Evolutionary conservation across 106 monocot genomes (phyloP).

Genomic region (Allium sativum): DNA sequence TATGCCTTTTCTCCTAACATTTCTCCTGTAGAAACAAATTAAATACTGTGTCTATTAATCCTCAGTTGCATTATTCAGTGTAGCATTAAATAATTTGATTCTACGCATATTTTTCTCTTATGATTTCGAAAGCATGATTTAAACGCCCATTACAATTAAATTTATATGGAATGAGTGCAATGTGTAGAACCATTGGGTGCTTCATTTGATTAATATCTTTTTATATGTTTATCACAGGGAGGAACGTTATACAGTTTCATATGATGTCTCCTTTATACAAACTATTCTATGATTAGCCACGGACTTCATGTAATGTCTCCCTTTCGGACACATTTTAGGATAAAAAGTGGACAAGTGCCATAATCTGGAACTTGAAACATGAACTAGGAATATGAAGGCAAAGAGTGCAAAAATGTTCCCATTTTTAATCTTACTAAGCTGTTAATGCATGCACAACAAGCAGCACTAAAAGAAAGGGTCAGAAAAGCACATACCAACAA

Average conservation of each 20-base stretch:
- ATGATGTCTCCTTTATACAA: too few relatives aligned
- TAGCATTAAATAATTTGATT: background rate
- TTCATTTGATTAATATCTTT: background rate
- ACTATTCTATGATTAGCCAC: too few relatives aligned
- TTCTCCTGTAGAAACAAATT: constrained; percentile 28
- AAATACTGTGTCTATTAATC: too few relatives aligned
- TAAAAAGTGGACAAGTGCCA: background rate
- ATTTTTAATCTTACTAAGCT: too few relatives aligned
- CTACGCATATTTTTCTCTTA: background rate
- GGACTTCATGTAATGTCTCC: too few relatives aligned
- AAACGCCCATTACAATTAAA: too few relatives aligned
- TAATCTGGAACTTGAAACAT: background rate
- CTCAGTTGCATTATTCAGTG: too few relatives aligned
- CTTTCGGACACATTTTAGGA: too few relatives aligned
- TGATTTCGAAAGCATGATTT: too few relatives aligned
- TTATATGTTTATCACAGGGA: background rate
- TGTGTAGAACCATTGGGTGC: too few relatives aligned
- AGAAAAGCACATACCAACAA: constrained; percentile 36
- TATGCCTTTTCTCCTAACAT: constrained; percentile 39
- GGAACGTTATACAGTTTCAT: too few relatives aligned
- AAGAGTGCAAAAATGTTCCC: background rate
- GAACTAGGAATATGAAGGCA: background rate
- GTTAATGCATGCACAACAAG: background rate
- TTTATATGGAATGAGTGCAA: too few relatives aligned
- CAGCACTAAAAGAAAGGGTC: background rate